Conservation (phyloP, 352 stramenopile species). For the Globisporangium camurandrum region DNA sequence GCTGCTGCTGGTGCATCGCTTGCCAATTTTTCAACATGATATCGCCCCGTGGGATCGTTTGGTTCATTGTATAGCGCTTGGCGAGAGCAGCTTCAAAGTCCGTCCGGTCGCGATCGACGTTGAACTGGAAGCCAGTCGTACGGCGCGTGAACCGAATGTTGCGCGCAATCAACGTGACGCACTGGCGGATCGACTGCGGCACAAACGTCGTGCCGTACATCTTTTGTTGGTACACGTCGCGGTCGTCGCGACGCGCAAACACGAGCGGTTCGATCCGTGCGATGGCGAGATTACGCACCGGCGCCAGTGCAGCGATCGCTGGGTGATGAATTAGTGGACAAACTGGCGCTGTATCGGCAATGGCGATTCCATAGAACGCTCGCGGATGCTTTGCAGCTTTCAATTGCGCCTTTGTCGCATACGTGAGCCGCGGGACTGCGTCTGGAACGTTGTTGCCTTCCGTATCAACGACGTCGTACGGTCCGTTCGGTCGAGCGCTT, state of each 20-base stretch:
- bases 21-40: constrained; percentile 57
- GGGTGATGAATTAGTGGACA: background rate
- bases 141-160: constrained; percentile 48
- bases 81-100: constrained; percentile 35
- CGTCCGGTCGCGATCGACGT: constrained; percentile 45
- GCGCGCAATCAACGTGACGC: constrained; percentile 33
- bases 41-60: constrained; percentile 36
- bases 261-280: constrained; percentile 34
- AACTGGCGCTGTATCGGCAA: background rate
- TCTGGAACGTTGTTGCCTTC: constrained; percentile 10
- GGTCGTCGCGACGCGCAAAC: constrained; percentile 28
- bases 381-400: constrained; percentile 13
- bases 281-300: background rate
- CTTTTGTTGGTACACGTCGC: constrained; percentile 38
- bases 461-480: constrained; percentile 12
- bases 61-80: constrained; percentile 44
- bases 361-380: constrained; percentile 20
- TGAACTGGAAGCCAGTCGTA: constrained; percentile 52
- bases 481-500: background rate
- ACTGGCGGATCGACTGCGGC: constrained; percentile 29
- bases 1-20: constrained; percentile 27
- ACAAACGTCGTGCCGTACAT: constrained; percentile 53
- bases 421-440: constrained; percentile 13
- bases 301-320: background rate
- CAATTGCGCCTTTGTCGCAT: constrained; percentile 13